phyloP scores from a whole-genome alignment of 2,329 filamentous ascomycete genomes.

The Blastomyces percursus region DNA sequence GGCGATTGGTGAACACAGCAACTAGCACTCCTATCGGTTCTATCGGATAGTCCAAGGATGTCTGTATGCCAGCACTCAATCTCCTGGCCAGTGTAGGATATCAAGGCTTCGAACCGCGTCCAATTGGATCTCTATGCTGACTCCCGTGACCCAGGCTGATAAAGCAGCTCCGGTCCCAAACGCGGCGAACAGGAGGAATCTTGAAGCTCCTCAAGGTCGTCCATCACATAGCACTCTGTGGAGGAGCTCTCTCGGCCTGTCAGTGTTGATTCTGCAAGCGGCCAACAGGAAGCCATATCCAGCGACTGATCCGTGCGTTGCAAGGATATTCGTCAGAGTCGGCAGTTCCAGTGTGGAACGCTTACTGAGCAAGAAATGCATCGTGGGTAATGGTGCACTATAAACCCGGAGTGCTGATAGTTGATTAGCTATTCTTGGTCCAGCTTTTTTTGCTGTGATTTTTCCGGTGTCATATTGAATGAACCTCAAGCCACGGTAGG shows the following conservation, averaged over 20 bases:
- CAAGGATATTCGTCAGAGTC: not conserved
- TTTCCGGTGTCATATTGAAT: too few species aligned
- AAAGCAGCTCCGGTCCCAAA: not conserved
- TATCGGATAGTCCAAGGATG: not conserved
- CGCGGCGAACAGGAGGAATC: too few species aligned
- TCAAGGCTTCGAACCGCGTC: not conserved
- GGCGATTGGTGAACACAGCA: too few species aligned
- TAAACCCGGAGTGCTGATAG: too few species aligned
- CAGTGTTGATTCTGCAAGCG: too few species aligned
- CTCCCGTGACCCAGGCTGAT: not conserved
- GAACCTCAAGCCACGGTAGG: too few species aligned
- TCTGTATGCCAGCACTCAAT: not conserved
- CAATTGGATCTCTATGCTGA: not conserved
- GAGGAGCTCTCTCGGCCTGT: not conserved
- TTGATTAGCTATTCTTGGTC: too few species aligned
- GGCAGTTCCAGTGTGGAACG: not conserved
- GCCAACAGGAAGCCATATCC: not conserved
- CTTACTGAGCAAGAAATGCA: too few species aligned
- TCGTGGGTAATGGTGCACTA: too few species aligned
- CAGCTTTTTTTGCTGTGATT: too few species aligned
- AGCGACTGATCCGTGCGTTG: conserved; percentile 1
- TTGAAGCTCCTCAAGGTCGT: too few species aligned
- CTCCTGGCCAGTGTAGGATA: not conserved
- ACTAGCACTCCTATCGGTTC: not conserved
- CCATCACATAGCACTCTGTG: not conserved